These are phyloP conservation scores for Diaporthe sp. DNA, from an alignment of 2,329 filamentous ascomycete species.

Conservation along the genomic window DNA sequence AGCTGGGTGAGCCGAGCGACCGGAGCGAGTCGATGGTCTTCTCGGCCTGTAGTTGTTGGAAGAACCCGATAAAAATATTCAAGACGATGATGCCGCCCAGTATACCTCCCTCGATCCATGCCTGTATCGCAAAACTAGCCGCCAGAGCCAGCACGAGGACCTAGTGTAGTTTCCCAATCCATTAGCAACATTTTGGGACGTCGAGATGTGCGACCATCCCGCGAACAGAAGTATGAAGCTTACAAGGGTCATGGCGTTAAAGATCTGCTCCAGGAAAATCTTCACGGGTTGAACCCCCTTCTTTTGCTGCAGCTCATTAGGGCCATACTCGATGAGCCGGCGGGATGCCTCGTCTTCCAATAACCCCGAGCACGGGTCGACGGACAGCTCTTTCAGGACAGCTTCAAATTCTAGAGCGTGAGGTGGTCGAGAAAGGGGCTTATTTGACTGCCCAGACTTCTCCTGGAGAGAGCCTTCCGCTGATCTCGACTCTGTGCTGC, in stretches of 20 bases:
- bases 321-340: neutral
- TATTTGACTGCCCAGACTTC: neutral
- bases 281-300: neutral
- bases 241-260: slow-evolving; percentile 67
- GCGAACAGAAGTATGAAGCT: neutral
- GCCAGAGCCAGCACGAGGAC: slow-evolving; percentile 62
- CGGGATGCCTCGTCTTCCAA: neutral
- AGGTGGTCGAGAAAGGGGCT: neutral
- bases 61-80: slow-evolving; percentile 64
- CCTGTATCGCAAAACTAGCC: slow-evolving; percentile 60
- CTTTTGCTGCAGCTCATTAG: neutral
- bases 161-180: slow-evolving; percentile 41
- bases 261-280: slow-evolving; percentile 59
- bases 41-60: slow-evolving; percentile 63
- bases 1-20: slow-evolving; percentile 59
- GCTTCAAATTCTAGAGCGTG: neutral
- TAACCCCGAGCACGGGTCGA: neutral
- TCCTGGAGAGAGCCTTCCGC: neutral
- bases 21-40: slow-evolving; percentile 64
- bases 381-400: neutral
- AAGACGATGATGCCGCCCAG: slow-evolving; percentile 61
- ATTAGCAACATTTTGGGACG: too few species aligned
- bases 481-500: neutral
- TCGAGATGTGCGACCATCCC: too few species aligned
- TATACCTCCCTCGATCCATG: slow-evolving; percentile 65